These are phyloP conservation scores for Rhizophora apiculata DNA, from an alignment of 345 rosid genomes.

Conservation along the genomic window DNA sequence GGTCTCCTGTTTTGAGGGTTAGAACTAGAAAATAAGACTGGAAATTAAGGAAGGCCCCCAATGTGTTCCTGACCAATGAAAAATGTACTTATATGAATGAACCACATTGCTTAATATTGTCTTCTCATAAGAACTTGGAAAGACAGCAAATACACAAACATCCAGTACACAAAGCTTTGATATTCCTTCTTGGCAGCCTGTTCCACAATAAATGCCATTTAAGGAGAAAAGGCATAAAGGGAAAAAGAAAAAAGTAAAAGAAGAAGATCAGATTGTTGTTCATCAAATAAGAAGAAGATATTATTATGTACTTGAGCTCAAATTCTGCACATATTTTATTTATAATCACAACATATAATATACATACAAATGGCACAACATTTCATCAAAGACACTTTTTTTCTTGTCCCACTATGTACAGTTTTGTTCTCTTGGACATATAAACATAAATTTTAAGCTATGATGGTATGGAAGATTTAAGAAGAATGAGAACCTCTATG, in stretches of 20 bases:
- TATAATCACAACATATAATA: not conserved
- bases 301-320: too few species aligned
- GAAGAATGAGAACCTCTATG: slow-evolving; percentile 25
- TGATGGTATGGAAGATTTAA: slow-evolving; percentile 3
- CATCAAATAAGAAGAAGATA: too few species aligned
- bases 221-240: slow-evolving; percentile 8
- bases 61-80: too few species aligned
- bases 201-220: slow-evolving; percentile 36
- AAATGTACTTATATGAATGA: slow-evolving; percentile 34
- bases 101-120: slow-evolving; percentile 38
- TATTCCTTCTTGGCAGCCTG: slow-evolving; percentile 65
- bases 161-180: slow-evolving; percentile 57
- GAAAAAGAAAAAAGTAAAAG: slow-evolving; percentile 5
- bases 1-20: too few species aligned
- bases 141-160: slow-evolving; percentile 61
- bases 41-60: too few species aligned
- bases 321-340: too few species aligned
- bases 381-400: too few species aligned
- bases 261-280: not conserved
- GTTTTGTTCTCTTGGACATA: not conserved
- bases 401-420: too few species aligned
- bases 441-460: not conserved
- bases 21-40: too few species aligned
- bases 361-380: not conserved
- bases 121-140: slow-evolving; percentile 62